Evolutionary conservation across 2,329 filamentous ascomycete genomes (phyloP), one percentile per base, ranked within the genome.

Genomic region (Hypoxylon sp.): DNA sequence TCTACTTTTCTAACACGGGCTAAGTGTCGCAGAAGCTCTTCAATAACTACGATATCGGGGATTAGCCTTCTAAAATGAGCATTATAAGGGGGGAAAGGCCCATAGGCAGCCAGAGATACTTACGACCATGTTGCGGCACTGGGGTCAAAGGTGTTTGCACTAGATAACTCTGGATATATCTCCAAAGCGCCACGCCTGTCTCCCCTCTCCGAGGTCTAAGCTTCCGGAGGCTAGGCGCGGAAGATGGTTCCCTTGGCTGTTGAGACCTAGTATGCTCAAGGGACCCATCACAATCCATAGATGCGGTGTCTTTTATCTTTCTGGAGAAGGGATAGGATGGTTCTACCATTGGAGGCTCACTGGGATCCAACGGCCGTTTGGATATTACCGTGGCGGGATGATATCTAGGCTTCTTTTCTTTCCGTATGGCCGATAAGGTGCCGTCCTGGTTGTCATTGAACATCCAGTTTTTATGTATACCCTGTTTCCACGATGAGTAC

Each of bases 391-490:
- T 42, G 1, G 68, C 53, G 22, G 64, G 45, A 33, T 12, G 20
- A 12, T 40, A 16, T 7, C 50, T 56, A 2, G 12, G 8, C 8
- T 30, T 53, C 3, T 45, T 24, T 4, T 36, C 26, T 44, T 36
- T 58, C 8, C 70, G 70, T 2, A 79, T 40, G 8, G 74, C 63
- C 14, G 77, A 73, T 8, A 82, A 52, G 0, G 80, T 82, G 2
- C 80, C 80, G 8, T 82, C 80, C 2, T 70, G 69, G 26, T 82
- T 82, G 54, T 82, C 80, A 26, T 82, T n/a, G n/a, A n/a, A n/a
- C n/a, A n/a, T n/a, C n/a, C n/a, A n/a, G n/a, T n/a, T n/a, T n/a
- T n/a, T n/a, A n/a, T n/a, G n/a, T n/a, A n/a, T n/a, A n/a, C n/a
- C n/a, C n/a, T n/a, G n/a, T n/a, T n/a, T n/a, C n/a, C n/a, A n/a